Percentiles rank a stretch among this genome's conserved stretches.
phyloP scores from a whole-genome alignment of 1,284 basidiomycete genomes.

The Ceratobasidium sp. region DNA sequence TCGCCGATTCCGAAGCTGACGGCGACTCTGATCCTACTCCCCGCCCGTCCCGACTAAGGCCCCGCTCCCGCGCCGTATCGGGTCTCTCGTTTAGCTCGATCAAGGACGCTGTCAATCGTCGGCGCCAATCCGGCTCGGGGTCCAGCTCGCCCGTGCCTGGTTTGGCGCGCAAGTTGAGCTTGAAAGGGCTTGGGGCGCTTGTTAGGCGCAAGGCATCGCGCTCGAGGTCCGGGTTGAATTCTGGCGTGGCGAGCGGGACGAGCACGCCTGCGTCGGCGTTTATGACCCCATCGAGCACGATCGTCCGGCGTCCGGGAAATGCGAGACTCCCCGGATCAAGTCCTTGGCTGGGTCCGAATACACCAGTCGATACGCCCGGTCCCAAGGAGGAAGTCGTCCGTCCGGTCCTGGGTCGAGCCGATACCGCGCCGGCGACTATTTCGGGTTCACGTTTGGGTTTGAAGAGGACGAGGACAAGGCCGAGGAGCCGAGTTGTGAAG shows the following conservation, averaged over 20 bases:
- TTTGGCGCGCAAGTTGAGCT: background rate
- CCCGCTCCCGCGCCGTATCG: background rate
- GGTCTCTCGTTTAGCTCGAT: background rate
- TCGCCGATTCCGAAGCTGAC: background rate
- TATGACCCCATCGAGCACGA: too few relatives aligned
- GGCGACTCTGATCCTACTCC: background rate
- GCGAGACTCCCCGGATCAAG: background rate
- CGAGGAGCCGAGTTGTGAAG: conserved; percentile 16
- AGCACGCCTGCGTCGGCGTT: too few relatives aligned
- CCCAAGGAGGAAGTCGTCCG: too few relatives aligned
- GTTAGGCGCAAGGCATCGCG: background rate
- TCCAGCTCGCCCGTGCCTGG: background rate
- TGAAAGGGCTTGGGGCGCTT: background rate
- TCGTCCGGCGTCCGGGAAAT: too few relatives aligned
- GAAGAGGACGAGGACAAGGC: background rate
- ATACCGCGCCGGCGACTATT: conserved; percentile 1
- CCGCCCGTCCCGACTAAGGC: background rate
- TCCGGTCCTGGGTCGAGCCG: background rate
- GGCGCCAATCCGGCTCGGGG: background rate
- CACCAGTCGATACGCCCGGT: background rate
- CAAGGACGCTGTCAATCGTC: background rate
- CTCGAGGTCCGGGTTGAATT: background rate
- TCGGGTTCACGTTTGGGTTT: background rate
- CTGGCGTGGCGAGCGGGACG: too few relatives aligned
- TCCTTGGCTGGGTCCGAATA: background rate